phyloP scores from a whole-genome alignment of 495 filamentous ascomycete genomes.

The Daldinia childiae region DNA sequence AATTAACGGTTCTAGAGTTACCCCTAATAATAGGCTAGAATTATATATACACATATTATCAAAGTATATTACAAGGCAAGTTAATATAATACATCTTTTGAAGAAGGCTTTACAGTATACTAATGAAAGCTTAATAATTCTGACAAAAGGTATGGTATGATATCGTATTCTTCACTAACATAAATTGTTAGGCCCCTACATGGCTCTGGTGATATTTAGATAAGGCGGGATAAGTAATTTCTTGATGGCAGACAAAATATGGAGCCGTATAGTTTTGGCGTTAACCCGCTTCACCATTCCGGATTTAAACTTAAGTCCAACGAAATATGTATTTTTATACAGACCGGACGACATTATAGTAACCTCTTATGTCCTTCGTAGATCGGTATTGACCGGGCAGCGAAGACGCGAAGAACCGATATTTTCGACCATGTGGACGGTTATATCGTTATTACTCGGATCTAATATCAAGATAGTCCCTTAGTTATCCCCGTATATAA shows the following conservation, averaged over 20 bases:
- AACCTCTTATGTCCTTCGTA: neutral
- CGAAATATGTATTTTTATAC: neutral
- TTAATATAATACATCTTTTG: neutral
- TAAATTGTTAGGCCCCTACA: neutral
- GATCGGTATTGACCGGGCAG: neutral
- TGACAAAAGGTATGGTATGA: neutral
- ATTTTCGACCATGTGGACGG: neutral
- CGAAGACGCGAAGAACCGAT: conserved; percentile 2
- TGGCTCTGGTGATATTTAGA: neutral
- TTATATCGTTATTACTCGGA: neutral
- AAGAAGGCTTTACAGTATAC: neutral
- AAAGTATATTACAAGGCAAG: too few species aligned
- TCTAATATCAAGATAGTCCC: neutral
- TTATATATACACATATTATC: too few species aligned
- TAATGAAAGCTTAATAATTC: neutral
- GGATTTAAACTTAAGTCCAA: conserved; percentile 5
- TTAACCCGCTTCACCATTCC: neutral
- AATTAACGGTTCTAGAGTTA: too few species aligned
- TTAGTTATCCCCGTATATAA: neutral
- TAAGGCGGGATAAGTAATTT: neutral
- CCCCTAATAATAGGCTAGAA: too few species aligned
- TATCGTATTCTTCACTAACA: neutral
- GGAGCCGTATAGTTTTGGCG: neutral
- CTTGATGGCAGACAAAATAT: neutral
- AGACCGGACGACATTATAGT: neutral